phyloP scores from a whole-genome alignment of 148 eudicot genomes.

The Camellia lanceoleosa region DNA sequence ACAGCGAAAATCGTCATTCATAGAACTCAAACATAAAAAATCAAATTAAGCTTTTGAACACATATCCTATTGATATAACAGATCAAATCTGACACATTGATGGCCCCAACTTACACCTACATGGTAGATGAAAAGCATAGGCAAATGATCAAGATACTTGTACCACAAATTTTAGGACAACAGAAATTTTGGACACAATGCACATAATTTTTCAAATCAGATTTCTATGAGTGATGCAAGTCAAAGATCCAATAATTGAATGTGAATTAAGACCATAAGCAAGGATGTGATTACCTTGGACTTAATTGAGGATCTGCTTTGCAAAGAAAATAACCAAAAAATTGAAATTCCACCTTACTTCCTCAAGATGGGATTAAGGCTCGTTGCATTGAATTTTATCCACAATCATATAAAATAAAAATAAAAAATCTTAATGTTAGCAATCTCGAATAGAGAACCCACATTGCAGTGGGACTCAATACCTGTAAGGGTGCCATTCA shows the following conservation, averaged over 20 bases:
- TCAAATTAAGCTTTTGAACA: no score
- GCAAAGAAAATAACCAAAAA: neutral
- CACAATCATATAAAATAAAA: neutral
- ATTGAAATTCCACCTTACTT: neutral
- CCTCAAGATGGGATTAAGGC: neutral
- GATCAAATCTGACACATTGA: neutral
- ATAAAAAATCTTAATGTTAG: neutral
- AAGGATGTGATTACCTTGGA: neutral
- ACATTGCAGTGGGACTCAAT: neutral
- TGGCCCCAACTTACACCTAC: neutral
- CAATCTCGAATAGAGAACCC: neutral
- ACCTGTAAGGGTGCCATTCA: neutral
- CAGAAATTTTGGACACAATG: neutral
- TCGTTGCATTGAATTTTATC: neutral
- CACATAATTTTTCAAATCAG: neutral
- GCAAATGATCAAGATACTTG: no score
- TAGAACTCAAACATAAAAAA: neutral
- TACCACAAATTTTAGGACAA: no score
- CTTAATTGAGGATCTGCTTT: neutral
- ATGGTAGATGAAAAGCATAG: neutral
- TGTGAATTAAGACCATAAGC: neutral
- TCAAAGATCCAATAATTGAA: neutral
- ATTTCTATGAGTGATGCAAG: neutral
- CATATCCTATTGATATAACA: neutral
- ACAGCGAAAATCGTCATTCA: neutral